Base-by-base conservation (phyloP, 2,329 filamentous ascomycete genomes). In the Dactylellina haptotyla region DNA sequence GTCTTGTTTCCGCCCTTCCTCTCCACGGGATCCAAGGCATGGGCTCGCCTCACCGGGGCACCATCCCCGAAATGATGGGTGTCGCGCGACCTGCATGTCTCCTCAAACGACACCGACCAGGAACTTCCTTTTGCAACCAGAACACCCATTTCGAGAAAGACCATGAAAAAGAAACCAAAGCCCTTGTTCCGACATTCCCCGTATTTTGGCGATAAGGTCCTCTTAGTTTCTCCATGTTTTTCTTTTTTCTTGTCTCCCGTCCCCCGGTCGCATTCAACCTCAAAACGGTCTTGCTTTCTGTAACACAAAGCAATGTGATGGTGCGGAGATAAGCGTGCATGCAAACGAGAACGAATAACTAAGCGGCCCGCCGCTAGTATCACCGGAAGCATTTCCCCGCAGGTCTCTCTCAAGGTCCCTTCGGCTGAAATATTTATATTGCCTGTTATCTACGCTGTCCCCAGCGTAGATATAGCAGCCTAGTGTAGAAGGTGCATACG, bases 171-270 rank as follows among this genome's bases (percentile, higher is more conserved):
- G 5, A 12, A 53, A 32, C 12, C 4, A 32, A 12, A 23, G 4
- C 20, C 20, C 45, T 50, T 18, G 45, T 50, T 28, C 45, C 45
- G 45, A 28, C 10, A 28, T 50, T 50, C 45, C 45, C 45, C 20
- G 45, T 50, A 25, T 50, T 50, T 20, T 23, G 14, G 14, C 43
- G 45, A 50, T 50, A 26, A 50, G 20, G 45, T 23, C n/a, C 30
- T 30, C 45, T 16, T 14, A 20, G 5, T 5, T 46, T 46, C 20
- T 46, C 20, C 43, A 14, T 9, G 4, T 5, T 50, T 50, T 28
- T 28, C 45, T 8, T 50, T 50, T 50, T 50, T 50, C n/a, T n/a
- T n/a, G n/a, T n/a, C n/a, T 20, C 20, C 12, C 14, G 4, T 25
- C 37, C n/a, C 5, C 12, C 37, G 18, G 9, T 28, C 16, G 20